Conservation (phyloP, 371 early-diverging fungal genomes). For the Mortierella sp. region DNA sequence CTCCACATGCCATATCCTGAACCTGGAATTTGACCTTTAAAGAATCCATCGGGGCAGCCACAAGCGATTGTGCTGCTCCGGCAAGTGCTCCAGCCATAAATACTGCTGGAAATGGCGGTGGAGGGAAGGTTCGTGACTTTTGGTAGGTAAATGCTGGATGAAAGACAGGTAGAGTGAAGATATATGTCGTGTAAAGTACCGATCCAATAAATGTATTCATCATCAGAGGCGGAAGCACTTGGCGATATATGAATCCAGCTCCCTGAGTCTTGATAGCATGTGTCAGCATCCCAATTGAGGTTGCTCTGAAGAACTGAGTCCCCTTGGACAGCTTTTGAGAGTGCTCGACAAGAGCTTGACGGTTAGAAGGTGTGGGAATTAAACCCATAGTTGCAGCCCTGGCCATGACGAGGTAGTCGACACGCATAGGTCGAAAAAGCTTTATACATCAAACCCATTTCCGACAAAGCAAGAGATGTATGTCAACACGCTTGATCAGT, state of each 20-base stretch:
- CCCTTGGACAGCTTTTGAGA: conserved; percentile 20
- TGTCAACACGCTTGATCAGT: background rate
- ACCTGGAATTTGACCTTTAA: conserved; percentile 82
- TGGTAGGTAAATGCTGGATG: conserved; percentile 69
- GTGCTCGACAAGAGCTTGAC: conserved; percentile 10
- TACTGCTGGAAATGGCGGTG: conserved; percentile 69
- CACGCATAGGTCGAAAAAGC: conserved; percentile 83
- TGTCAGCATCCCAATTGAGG: conserved; percentile 80
- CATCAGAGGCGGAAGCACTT: conserved; percentile 79
- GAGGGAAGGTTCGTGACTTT: conserved; percentile 69
- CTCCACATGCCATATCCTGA: conserved; percentile 74
- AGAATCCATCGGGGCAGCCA: conserved; percentile 83
- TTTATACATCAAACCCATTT: conserved; percentile 22
- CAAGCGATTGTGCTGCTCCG: conserved; percentile 79
- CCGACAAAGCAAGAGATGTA: background rate
- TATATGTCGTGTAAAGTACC: conserved; percentile 72
- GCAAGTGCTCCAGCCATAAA: conserved; percentile 78
- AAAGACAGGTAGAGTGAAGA: conserved; percentile 68
- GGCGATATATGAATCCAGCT: conserved; percentile 78
- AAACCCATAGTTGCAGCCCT: conserved; percentile 65
- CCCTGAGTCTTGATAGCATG: conserved; percentile 68
- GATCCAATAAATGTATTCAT: conserved; percentile 83
- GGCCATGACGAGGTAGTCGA: conserved; percentile 85
- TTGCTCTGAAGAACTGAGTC: conserved; percentile 68
- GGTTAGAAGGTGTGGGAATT: conserved; percentile 63